phyloP scores from a whole-genome alignment of 352 stramenopile genomes.

The Poterioochromonas sp. region DNA sequence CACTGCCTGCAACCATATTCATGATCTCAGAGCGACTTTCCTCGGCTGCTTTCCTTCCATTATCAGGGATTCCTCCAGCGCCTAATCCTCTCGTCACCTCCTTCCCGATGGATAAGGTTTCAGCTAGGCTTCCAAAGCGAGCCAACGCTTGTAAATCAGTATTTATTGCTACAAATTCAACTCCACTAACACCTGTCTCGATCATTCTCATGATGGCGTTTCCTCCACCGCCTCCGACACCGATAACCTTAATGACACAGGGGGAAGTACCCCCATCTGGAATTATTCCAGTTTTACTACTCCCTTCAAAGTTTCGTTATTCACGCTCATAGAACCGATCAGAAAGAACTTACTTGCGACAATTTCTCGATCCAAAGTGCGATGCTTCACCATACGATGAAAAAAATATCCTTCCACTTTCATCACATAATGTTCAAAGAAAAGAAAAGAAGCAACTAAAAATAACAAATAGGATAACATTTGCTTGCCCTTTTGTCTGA shows the following conservation, averaged over 20 bases:
- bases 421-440: too few species aligned
- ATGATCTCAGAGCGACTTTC: conserved; percentile 71
- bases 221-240: conserved; percentile 35
- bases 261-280: not conserved
- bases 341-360: too few species aligned
- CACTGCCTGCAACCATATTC: conserved; percentile 55
- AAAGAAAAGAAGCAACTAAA: too few species aligned
- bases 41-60: conserved; percentile 63
- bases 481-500: too few species aligned
- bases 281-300: not conserved
- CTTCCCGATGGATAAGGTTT: conserved; percentile 57
- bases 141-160: conserved; percentile 52
- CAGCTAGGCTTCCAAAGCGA: not conserved
- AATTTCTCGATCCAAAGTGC: too few species aligned
- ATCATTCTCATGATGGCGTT: conserved; percentile 46
- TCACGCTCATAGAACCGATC: too few species aligned
- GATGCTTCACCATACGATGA: too few species aligned
- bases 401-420: too few species aligned
- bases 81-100: conserved; percentile 52
- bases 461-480: too few species aligned
- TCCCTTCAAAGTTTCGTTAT: too few species aligned
- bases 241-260: conserved; percentile 21
- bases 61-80: conserved; percentile 51
- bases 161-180: conserved; percentile 59
- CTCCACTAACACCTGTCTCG: conserved; percentile 47